Percentiles rank a stretch among this genome's conserved stretches.
These are phyloP conservation scores for Pseudogymnoascus sp. DNA, from an alignment of 2,329 filamentous ascomycete genomes.

Conservation along the genomic window DNA sequence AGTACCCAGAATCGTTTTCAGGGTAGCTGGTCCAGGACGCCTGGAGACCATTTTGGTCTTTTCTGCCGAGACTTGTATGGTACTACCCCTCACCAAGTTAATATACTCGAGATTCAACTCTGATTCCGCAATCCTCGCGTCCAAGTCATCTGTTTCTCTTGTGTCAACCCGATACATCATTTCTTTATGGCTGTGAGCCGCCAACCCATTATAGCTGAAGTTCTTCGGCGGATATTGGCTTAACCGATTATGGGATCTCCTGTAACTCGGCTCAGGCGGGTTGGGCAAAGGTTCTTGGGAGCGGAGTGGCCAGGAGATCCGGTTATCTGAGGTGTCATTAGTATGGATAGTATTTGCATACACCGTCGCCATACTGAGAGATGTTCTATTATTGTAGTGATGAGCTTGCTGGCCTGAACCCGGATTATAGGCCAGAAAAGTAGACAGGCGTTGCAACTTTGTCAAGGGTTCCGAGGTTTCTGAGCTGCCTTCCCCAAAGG, in stretches of 20 bases:
- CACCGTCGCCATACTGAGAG: background rate
- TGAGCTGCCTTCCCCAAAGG: background rate
- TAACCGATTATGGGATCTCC: background rate
- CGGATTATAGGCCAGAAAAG: background rate
- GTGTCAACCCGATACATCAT: background rate
- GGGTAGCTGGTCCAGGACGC: constrained; percentile 19
- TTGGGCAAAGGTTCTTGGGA: background rate
- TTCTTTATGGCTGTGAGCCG: background rate
- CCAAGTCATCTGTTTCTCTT: background rate
- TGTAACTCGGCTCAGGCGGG: background rate
- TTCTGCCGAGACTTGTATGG: background rate
- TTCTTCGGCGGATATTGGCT: background rate
- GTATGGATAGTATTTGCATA: constrained; percentile 7
- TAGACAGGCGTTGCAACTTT: background rate
- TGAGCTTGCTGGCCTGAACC: background rate
- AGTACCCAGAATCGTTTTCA: constrained; percentile 56
- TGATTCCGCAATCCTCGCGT: background rate
- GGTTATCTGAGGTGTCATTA: background rate
- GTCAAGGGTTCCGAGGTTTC: background rate
- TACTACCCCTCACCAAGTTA: background rate
- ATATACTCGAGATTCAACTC: background rate
- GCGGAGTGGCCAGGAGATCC: background rate
- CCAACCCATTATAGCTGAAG: background rate
- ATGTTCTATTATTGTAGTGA: background rate
- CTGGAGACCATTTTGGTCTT: background rate